Base-by-base conservation (phyloP, 2,329 filamentous ascomycete genomes). In the Diaporthe ilicicola region DNA sequence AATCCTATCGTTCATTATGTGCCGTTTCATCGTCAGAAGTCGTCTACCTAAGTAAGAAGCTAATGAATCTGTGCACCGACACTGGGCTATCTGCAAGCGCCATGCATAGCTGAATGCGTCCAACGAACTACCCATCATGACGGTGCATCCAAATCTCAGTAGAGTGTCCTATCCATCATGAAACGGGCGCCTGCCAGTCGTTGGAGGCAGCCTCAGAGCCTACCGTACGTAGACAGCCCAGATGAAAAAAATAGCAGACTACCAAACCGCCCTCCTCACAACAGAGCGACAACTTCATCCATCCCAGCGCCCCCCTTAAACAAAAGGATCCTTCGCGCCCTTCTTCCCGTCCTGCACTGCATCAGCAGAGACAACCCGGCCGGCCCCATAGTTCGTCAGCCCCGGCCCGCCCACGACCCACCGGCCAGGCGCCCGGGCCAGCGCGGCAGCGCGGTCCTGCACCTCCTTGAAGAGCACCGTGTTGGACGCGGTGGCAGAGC, bases 391-490 rank as follows among this genome's bases (percentile, higher is more conserved):
- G 42, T 39, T 68, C 1, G 42, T 68, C 22, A 68, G 37, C 8
- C 67, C 67, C n/a, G 24, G 19, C 1, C 67, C 46, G 3, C 24
- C 55, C 4, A 68, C 53, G 1, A 59, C 29, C 66, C 66, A 68
- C 12, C 44, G 53, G 8, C 44, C 44, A 9, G 42, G 42, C 13
- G 66, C 22, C 24, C 37, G 10, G 12, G 53, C 53, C 5, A 55
- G 24, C 0, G 53, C 53, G 4, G 54, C 69, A 29, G 64, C 54
- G 12, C 46, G 46, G 17, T 56, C 42, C 50, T 69, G 66, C 42
- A 65, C 56, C 39, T 69, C 66, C 48, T 59, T 56, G 42, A 51
- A 51, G 24, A 71, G 67, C 13, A 32, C 51, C 5, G 66, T 48
- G 42, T 59, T 69, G 39, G 53, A 37, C 32, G 32, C 66, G 1